Base-by-base conservation (phyloP, 495 filamentous ascomycete genomes). In the Thozetella sp. region DNA sequence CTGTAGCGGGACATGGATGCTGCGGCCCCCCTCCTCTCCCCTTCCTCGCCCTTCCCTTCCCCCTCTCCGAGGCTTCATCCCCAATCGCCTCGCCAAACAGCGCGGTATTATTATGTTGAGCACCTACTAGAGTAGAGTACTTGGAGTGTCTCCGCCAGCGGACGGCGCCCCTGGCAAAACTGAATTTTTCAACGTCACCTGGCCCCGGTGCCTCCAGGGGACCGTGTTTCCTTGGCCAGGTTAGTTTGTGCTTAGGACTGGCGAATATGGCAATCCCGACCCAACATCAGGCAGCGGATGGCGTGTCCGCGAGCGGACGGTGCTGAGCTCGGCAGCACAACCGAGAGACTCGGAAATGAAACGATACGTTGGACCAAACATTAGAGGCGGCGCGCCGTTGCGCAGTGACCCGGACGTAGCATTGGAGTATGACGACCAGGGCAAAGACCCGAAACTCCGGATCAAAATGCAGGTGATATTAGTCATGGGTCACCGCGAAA, bases 331-430 rank as follows among this genome's bases (percentile, higher is more conserved):
- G 43, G 43, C 11, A 48, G n/a, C 43, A n/a, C 43, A 48, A 48
- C 43, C 43, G 43, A 48, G 43, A 48, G n/a, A 20, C 20, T 48
- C 43, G 43, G 43, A 48, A 48, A 48, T 48, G 43, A 48, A 19
- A 11, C 43, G 12, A n/a, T 20, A 48, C 43, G 43, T 48, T n/a
- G 43, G 20, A 48, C 43, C 43, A 48, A 48, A 17, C 30, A 20
- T 15, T 48, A n/a, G 43, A 11, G n/a, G 43, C 43, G 9, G 20
- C 30, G 30, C 30, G 30, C 30, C 30, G 30, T 15, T 15, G 30
- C 30, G 30, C 43, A 48, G 43, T 48, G 43, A 48, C 43, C 11
- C n/a, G 43, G 20, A n/a, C 43, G 43, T 48, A 11, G 43, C 43
- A 48, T 48, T 48, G 43, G 10, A 48, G 10, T 20, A 20, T 3